phyloP scores from a whole-genome alignment of 2,329 filamentous ascomycete species.

The Verticillium nonalfalfae region DNA sequence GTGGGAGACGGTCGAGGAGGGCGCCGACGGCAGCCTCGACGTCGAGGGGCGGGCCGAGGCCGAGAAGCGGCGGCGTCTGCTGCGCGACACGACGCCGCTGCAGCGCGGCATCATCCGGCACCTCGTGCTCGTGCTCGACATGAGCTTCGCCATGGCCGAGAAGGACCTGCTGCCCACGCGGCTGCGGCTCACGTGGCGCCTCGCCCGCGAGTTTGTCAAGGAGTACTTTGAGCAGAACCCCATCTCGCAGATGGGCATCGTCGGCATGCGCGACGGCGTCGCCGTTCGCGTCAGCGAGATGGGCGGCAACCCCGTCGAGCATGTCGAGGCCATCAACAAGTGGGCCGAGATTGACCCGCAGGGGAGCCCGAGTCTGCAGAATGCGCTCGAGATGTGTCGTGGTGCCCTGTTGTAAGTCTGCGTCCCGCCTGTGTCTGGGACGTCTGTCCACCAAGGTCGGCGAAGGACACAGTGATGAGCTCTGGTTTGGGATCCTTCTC shows the following conservation, averaged over 20 bases:
- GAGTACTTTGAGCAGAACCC: conserved; percentile 99
- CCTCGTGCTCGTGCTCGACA: conserved; percentile 81
- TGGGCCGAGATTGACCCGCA: conserved; percentile 62
- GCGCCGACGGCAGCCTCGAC: conserved; percentile 71
- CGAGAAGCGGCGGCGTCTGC: conserved; percentile 70
- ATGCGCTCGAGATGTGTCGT: conserved; percentile 91
- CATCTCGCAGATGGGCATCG: conserved; percentile 87
- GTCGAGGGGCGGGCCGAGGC: conserved; percentile 74
- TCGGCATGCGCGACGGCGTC: conserved; percentile 90
- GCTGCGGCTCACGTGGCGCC: conserved; percentile 74
- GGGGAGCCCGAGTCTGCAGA: conserved; percentile 79
- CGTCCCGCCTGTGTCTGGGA: not conserved
- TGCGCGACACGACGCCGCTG: conserved; percentile 90
- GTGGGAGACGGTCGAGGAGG: conserved; percentile 72
- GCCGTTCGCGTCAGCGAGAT: conserved; percentile 82
- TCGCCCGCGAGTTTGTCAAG: conserved; percentile 79
- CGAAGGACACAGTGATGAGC: no score
- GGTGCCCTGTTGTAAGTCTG: conserved; percentile 73
- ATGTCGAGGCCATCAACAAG: conserved; percentile 68
- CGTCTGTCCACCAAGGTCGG: no score
- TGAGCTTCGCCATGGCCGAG: conserved; percentile 89
- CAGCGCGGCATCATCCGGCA: conserved; percentile 98
- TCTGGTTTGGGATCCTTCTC: no score
- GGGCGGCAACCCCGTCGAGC: conserved; percentile 84
- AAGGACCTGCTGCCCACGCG: conserved; percentile 90